Conservation (phyloP, 1,284 basidiomycete genomes). For the Moniliella sp. region DNA sequence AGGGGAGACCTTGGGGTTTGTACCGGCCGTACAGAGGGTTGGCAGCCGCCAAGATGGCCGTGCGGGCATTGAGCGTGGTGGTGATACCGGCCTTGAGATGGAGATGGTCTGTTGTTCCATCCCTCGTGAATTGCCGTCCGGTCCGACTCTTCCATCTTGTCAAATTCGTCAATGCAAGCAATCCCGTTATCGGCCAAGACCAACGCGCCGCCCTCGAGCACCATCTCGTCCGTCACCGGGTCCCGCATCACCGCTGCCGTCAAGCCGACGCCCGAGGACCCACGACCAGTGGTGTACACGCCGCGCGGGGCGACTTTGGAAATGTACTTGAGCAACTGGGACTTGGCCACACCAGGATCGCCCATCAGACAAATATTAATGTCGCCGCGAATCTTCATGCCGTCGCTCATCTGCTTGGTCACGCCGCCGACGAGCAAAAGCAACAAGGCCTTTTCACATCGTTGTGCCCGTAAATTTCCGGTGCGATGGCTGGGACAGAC, state of each 20-base stretch:
- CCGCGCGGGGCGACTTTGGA: slow-evolving; percentile 92
- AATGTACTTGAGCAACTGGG: slow-evolving; percentile 90
- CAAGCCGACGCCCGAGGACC: slow-evolving; percentile 89
- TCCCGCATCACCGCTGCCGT: slow-evolving; percentile 98
- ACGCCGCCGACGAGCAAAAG: slow-evolving; percentile 84
- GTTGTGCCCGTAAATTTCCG: slow-evolving; percentile 91
- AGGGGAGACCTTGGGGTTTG: slow-evolving; percentile 83
- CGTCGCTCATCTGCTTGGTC: slow-evolving; percentile 78
- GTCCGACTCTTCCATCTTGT: slow-evolving; percentile 98
- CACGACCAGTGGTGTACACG: slow-evolving; percentile 92
- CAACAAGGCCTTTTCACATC: slow-evolving; percentile 96
- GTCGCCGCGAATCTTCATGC: slow-evolving; percentile 95
- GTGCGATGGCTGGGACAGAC: slow-evolving; percentile 62
- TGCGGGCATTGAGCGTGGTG: slow-evolving; percentile 91
- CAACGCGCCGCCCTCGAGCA: slow-evolving; percentile 89
- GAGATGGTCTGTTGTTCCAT: slow-evolving; percentile 99
- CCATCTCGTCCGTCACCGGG: slow-evolving; percentile 98
- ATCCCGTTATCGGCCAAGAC: slow-evolving; percentile 97
- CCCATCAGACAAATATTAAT: slow-evolving; percentile 97
- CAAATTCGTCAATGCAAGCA: slow-evolving; percentile 98
- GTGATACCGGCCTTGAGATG: slow-evolving; percentile 96
- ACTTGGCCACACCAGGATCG: slow-evolving; percentile 97
- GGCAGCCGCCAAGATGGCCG: slow-evolving; percentile 88
- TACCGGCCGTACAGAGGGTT: slow-evolving; percentile 95
- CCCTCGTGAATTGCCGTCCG: slow-evolving; percentile 94